Base-by-base conservation (phyloP, 2,329 filamentous ascomycete species). In the Hysterium pulicare region DNA sequence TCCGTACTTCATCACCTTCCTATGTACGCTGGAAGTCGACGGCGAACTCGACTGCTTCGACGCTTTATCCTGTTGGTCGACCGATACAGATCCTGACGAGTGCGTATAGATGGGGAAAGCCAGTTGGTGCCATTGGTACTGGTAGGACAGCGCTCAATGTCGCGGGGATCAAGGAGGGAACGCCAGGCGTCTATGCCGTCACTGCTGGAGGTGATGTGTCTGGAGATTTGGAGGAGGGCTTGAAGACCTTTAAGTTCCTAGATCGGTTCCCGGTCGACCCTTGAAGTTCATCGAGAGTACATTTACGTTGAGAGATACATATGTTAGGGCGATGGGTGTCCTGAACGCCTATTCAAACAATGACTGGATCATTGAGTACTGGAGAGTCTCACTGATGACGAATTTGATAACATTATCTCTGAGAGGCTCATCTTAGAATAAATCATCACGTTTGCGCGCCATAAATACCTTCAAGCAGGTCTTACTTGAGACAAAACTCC, bases 81-180 rank as follows among this genome's bases (percentile, higher is more conserved):
- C 85, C 84, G 0, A 63, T 74, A 2, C 76, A 85, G 68, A 83
- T 88, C 38, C 61, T 87, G 15, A 59, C 72, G 13, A 78, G 83
- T 55, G 78, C 74, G 0, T 88, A 81, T 67, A 70, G 78, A 19
- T 88, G 81, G 71, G 84, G 83, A 3, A 89, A 89, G 72, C 81
- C 85, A 0, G 69, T 88, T 19, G 83, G 72, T 11, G 78, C 77
- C 21, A 50, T 86, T 1, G 83, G 81, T 1, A 62, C 55, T 10
- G 66, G 64, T 0, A 66, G 51, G n/a, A 40, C 44, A 3, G 69
- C 71, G 3, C 62, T 78, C 5, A 48, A 59, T 1, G 63, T 61
- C 10, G 71, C 71, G 0, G 74, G 73, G 2, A 74, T 84, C 38
- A 54, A 64, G 36, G 46, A 54, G 0, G 57, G 62, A 0, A 55